Percentiles rank a stretch among this genome's conserved stretches.
Conservation (phyloP, 1,284 basidiomycete species). For the Exobasidium cylindrosporum region DNA sequence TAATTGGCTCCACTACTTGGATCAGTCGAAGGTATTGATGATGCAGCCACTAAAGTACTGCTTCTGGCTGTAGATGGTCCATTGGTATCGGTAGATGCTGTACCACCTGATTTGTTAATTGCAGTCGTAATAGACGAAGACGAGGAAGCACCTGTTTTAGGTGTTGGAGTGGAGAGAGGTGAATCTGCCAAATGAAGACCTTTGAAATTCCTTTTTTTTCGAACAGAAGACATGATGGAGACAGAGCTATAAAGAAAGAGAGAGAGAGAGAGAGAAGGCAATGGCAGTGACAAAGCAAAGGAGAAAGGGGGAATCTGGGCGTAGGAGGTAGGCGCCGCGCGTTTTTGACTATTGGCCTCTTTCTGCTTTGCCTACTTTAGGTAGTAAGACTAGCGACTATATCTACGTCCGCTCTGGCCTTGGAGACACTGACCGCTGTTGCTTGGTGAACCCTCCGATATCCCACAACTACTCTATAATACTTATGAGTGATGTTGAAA, state of each 20-base stretch:
- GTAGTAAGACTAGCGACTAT: no score
- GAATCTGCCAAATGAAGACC: slow-evolving; percentile 44
- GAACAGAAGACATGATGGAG: slow-evolving; percentile 18
- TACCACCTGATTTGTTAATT: slow-evolving; percentile 12
- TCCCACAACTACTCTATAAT: no score
- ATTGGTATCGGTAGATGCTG: neutral
- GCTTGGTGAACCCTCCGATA: no score
- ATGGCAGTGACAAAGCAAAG: no score
- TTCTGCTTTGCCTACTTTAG: no score
- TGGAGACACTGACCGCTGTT: no score
- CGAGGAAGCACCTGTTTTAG: neutral
- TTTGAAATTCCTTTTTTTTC: slow-evolving; percentile 55
- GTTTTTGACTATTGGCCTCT: no score
- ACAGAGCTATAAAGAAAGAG: slow-evolving; percentile 4
- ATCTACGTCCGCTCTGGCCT: no score
- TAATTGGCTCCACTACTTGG: slow-evolving; percentile 35
- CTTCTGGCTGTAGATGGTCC: slow-evolving; percentile 9
- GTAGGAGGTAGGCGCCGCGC: no score
- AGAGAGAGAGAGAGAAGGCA: no score
- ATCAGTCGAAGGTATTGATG: slow-evolving; percentile 13
- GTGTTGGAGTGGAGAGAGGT: slow-evolving; percentile 24
- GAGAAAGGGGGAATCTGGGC: no score
- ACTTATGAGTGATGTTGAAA: no score
- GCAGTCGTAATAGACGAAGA: slow-evolving; percentile 16
- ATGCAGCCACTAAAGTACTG: slow-evolving; percentile 18